Evolutionary conservation across 2,329 filamentous ascomycete species (phyloP), one percentile per base, ranked within the genome.

Genomic region (Fusarium luffae): DNA sequence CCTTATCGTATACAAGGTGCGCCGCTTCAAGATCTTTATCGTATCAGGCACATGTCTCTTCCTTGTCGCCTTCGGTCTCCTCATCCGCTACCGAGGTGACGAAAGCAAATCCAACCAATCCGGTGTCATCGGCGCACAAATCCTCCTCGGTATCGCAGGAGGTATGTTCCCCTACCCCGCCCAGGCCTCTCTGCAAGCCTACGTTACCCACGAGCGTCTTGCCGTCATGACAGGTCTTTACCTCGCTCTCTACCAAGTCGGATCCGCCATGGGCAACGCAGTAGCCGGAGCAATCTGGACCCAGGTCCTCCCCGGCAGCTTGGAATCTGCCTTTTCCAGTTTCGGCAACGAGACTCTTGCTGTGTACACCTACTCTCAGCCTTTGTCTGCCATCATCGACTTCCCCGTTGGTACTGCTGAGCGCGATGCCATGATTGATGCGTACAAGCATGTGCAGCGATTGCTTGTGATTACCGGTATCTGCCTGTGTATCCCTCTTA

Each of bases 171-270:
- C 83, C 1, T 85, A 85, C 72, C 81, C 83, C 5, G 80, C 82
- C 1, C 82, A 84, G 70, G 83, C 83, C 3, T 82, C 82, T 4
- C 76, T 85, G 2, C 83, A 85, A 69, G 74, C 78, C 21, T 74
- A 74, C 23, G 74, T 83, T 54, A 78, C 77, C 70, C 83, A 85
- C 75, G 83, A 85, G 76, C 75, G 90, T 70, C 81, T 91, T 32
- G 89, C 89, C 44, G 86, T 90, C 66, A 85, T 91, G 67, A 91
- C 88, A 0, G 88, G 85, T 42, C 77, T 91, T 19, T 91, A 86
- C 74, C 84, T 91, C 4, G 86, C 88, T 18, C 84, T 81, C n/a
- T 90, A 90, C 79, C 88, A 88, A 74, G 82, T 90, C 41, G 89
- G 89, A 30, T 88, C 84, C 7, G 88, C 88, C 1, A 76, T 90